Base-by-base conservation (phyloP, 2,329 filamentous ascomycete genomes). In the Sporothrix humicola region DNA sequence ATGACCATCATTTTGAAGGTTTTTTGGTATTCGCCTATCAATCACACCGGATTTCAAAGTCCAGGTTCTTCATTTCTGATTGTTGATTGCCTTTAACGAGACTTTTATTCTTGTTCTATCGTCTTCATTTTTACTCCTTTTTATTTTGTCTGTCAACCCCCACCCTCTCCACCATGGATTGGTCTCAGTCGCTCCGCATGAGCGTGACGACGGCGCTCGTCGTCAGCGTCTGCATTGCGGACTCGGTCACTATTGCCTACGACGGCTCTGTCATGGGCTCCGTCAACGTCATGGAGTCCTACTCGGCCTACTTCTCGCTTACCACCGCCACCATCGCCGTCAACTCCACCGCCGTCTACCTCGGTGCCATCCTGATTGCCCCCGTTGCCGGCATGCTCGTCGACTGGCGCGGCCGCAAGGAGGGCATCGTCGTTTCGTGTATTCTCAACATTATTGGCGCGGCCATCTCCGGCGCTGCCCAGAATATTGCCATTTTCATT, bases 271-370 rank as follows among this genome's bases (percentile, higher is more conserved):
- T 81, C 20, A 82, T 82, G 81, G 79, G 79, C 56, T 77, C 76
- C 46, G 74, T 83, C 61, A 82, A 81, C 66, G 78, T 81, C n/a
- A 78, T 82, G 78, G 77, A 79, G 12, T 75, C 76, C 2, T 82
- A 82, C 75, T 71, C 69, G 2, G 75, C 76, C 13, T 82, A 82
- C 73, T 82, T 82, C 73, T 48, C 76, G 13, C 75, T 82, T n/a
- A 78, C 74, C 9, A 82, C 79, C 0, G 77, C 80, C 5, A 81
- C 80, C 15, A 79, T 76, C 20, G 78, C 79, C 7, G 73, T 82
- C 48, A 81, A 81, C 75, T 79, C 79, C 7, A 76, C 77, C 0
- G 77, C 77, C 9, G 74, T 75, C 8, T 80, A 77, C 37, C 74
- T 80, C 1, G 79, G 80, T 17, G 77, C 75, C n/a, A 77, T 77